Evolutionary conservation across 2,329 filamentous ascomycete species (phyloP).

Genomic region (Beauveria varroae): DNA sequence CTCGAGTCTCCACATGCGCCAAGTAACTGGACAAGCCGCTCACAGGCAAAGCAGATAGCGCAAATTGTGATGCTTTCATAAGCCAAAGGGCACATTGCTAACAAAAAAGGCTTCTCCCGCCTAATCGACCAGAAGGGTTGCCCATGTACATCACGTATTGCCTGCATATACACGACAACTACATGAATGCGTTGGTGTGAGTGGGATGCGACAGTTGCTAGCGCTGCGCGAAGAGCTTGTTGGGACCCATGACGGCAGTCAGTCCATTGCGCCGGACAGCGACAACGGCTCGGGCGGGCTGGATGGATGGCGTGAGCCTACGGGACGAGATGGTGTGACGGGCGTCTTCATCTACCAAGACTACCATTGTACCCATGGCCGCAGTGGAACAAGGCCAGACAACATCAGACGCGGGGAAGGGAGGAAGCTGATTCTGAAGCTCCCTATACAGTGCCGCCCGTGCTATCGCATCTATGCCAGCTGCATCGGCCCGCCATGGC

Average conservation of each 20-base stretch:
- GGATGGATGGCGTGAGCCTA: neutral
- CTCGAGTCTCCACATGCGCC: conserved; percentile 7
- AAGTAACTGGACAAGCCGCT: conserved; percentile 1
- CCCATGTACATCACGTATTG: conserved; percentile 3
- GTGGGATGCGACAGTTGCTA: conserved; percentile 5
- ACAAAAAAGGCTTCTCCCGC: neutral
- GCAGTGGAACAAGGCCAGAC: too few species aligned
- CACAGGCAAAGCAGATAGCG: neutral
- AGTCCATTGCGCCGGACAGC: neutral
- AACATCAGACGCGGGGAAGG: neutral
- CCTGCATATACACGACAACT: neutral
- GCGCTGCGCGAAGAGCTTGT: neutral
- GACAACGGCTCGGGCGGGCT: neutral
- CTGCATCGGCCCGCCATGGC: neutral
- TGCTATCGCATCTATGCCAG: neutral
- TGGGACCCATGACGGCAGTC: conserved; percentile 7
- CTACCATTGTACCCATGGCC: neutral
- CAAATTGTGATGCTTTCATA: too few species aligned
- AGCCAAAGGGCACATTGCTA: too few species aligned
- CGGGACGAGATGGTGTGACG: neutral
- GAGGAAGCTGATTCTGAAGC: neutral
- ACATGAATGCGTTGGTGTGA: conserved; percentile 8
- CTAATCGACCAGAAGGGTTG: neutral
- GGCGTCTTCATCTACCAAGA: neutral
- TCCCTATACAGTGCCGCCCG: neutral